Base-by-base conservation (phyloP, 2,329 filamentous ascomycete genomes). In the Microcera coccophila region DNA sequence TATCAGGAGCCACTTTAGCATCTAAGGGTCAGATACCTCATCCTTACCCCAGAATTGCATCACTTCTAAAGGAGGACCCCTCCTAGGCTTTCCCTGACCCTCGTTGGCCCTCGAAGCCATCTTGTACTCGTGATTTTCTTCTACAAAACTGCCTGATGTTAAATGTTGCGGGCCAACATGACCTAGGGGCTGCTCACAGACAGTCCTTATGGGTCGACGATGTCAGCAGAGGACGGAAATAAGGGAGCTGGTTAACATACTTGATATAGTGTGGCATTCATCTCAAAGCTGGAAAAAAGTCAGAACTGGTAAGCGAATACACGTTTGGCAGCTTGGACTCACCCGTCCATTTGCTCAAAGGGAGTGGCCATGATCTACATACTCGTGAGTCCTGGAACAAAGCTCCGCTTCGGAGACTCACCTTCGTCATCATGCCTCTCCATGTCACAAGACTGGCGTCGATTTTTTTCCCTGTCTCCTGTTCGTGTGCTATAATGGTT, bases 391-490 rank as follows among this genome's bases (percentile, higher is more conserved):
- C 38, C 16, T 8, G 8, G 33, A 16, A 3, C 17, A 20, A 15
- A 26, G n/a, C 14, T 12, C 29, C 5, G 35, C 9, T 14, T 26
- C 22, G 31, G 18, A 20, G 11, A 29, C 8, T 28, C 17, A 90
- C 89, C 76, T 96, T 98, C 49, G 93, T 97, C 84, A 98, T 90
- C 89, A 97, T 96, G 28, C 93, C 93, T 58, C 93, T 76, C 91
- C 91, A 98, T 2, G 91, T 97, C 39, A 97, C 76, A 35, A 97
- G 64, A 55, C 95, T 82, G 2, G 85, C 84, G 48, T 90, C 82
- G 22, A 84, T 82, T 59, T 77, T 83, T 57, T 79, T 74, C 3
- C 79, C 77, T 1, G 76, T 79, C 52, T 81, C 73, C 62, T 82
- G 74, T 66, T 97, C 93, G 52, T 87, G 74, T 19, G 78, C 76